Evolutionary conservation across 768 basidiomycete species (phyloP).

Genomic region (Termitomyces sp.): DNA sequence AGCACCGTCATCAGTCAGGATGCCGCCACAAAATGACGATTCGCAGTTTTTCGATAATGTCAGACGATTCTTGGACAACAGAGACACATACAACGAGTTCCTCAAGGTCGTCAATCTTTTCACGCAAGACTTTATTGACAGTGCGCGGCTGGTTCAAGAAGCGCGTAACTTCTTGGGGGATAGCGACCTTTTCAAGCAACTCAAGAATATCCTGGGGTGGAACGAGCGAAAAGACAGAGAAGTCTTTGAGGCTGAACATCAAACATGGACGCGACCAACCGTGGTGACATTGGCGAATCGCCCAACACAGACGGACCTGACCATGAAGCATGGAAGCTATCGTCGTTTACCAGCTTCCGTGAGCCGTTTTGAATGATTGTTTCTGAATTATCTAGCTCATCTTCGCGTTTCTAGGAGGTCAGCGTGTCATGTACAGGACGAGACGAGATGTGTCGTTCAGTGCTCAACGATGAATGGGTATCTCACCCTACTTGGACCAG

Average conservation of each 20-base stretch:
- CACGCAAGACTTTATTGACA: constrained; percentile 90
- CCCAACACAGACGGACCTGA: constrained; percentile 61
- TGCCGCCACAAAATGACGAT: constrained; percentile 34
- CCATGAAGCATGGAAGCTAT: constrained; percentile 83
- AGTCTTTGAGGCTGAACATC: constrained; percentile 38
- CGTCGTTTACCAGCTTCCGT: constrained; percentile 76
- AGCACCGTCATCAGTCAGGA: constrained; percentile 21
- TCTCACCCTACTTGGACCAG: constrained; percentile 94
- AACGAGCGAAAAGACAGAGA: constrained; percentile 67
- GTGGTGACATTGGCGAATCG: constrained; percentile 33
- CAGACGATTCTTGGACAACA: constrained; percentile 61
- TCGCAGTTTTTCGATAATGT: constrained; percentile 91
- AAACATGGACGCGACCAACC: constrained; percentile 47
- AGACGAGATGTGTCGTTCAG: constrained; percentile 94
- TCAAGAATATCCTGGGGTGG: constrained; percentile 85
- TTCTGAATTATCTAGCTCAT: background rate
- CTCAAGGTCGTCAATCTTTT: constrained; percentile 93
- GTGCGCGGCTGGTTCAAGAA: constrained; percentile 75
- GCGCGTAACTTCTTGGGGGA: constrained; percentile 72
- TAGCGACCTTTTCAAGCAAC: constrained; percentile 72
- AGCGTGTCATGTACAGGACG: constrained; percentile 90
- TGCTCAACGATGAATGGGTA: constrained; percentile 98
- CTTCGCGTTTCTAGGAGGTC: constrained; percentile 53
- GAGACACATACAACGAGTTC: constrained; percentile 89
- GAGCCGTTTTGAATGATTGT: constrained; percentile 25